These are phyloP conservation scores for Phylloporus sp. DNA, from an alignment of 768 basidiomycete genomes.

Conservation along the genomic window DNA sequence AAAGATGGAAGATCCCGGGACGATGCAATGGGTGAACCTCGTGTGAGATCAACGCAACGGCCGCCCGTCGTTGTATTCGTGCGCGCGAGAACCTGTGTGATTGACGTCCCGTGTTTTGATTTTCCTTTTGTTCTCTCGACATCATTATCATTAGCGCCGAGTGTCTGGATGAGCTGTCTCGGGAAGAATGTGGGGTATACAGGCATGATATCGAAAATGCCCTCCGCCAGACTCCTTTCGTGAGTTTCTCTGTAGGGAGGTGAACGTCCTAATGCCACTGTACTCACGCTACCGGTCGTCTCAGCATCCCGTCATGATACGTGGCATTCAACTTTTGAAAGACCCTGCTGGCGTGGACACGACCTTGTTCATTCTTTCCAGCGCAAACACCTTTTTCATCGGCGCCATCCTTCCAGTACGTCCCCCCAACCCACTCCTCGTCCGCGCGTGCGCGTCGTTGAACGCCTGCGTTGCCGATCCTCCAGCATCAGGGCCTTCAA, in stretches of 20 bases:
- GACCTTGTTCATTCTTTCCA: constrained; percentile 88
- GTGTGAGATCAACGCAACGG: constrained; percentile 58
- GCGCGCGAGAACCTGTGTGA: too few relatives aligned
- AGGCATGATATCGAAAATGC: constrained; percentile 73
- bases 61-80: too few relatives aligned
- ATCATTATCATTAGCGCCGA: constrained; percentile 45
- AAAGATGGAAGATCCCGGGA: constrained; percentile 53
- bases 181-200: constrained; percentile 59
- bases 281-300: neutral
- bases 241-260: too few relatives aligned
- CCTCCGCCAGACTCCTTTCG: constrained; percentile 81
- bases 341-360: constrained; percentile 49
- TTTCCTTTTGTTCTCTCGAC: neutral
- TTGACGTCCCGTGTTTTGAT: too few relatives aligned
- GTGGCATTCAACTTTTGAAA: constrained; percentile 79
- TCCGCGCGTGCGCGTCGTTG: neutral
- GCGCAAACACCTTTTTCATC: constrained; percentile 91
- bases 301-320: constrained; percentile 95
- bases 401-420: constrained; percentile 78
- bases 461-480: too few relatives aligned
- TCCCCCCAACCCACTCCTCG: neutral
- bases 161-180: constrained; percentile 57
- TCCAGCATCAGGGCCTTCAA: constrained; percentile 72
- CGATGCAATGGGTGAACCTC: constrained; percentile 89
- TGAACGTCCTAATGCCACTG: too few relatives aligned